Percentiles rank a stretch among this genome's conserved stretches.
phyloP scores from a whole-genome alignment of 1,284 basidiomycete genomes.

The Ustilago esculenta region DNA sequence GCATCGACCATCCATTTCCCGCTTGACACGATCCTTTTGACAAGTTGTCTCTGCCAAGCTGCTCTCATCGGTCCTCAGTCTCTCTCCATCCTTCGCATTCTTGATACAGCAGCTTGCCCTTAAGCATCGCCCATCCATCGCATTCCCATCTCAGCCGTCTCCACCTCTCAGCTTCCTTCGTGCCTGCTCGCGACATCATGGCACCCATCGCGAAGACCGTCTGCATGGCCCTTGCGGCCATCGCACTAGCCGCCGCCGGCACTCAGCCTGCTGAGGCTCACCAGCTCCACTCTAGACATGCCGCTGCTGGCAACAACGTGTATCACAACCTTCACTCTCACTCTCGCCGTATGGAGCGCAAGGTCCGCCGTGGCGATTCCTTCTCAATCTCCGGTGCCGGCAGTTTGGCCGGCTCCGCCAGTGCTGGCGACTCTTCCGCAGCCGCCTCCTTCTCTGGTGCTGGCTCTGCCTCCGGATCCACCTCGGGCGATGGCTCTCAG shows the following conservation, averaged over 20 bases:
- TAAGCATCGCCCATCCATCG: constrained; percentile 1
- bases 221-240: constrained; percentile 44
- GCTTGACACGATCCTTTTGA: constrained; percentile 23
- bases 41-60: constrained; percentile 16
- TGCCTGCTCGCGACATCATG: constrained; percentile 17
- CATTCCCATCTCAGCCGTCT: constrained; percentile 1
- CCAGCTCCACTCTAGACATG: constrained; percentile 43
- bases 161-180: neutral
- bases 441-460: constrained; percentile 22
- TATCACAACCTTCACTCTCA: constrained; percentile 49
- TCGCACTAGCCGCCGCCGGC: constrained; percentile 39
- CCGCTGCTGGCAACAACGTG: constrained; percentile 48
- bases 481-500: constrained; percentile 18
- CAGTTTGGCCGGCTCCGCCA: constrained; percentile 9
- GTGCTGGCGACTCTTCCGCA: constrained; percentile 7
- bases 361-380: constrained; percentile 39
- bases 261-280: constrained; percentile 38
- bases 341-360: constrained; percentile 49
- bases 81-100: neutral
- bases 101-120: neutral
- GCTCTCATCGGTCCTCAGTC: neutral
- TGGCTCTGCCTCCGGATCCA: constrained; percentile 26
- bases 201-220: constrained; percentile 52
- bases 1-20: constrained; percentile 3
- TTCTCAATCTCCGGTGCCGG: constrained; percentile 28